A percentile compares a stretch with the other conserved stretches of the same genome.
Evolutionary conservation across 345 rosid species (phyloP).

Genomic region (Microcos paniculata): DNA sequence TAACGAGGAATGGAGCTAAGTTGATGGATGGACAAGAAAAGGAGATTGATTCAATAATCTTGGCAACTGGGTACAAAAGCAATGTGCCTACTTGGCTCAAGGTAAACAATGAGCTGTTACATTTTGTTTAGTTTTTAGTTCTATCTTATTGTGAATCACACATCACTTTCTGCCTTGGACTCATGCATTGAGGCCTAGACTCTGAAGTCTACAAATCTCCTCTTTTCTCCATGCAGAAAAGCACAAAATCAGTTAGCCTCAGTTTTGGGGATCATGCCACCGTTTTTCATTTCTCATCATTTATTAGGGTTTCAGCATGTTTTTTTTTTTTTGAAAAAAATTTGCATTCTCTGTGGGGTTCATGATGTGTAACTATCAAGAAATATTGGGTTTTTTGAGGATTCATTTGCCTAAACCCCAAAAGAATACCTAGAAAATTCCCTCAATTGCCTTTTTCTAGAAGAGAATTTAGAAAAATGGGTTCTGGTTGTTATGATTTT

Average conservation of each 20-base stretch:
- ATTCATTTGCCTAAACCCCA: neutral
- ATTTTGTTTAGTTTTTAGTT: conserved; percentile 31
- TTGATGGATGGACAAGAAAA: conserved; percentile 79
- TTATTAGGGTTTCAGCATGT: too few relatives aligned
- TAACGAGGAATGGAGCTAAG: conserved; percentile 62
- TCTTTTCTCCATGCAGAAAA: conserved; percentile 40
- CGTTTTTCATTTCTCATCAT: conserved; percentile 8
- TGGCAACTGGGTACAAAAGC: conserved; percentile 95
- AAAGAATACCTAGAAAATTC: neutral
- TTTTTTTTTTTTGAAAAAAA: too few relatives aligned
- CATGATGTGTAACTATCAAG: conserved; percentile 19
- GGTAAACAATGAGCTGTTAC: conserved; percentile 41
- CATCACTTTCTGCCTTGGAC: conserved; percentile 43
- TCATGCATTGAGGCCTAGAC: conserved; percentile 21
- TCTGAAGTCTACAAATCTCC: conserved; percentile 31
- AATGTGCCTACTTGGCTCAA: conserved; percentile 89
- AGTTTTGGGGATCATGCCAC: conserved; percentile 18
- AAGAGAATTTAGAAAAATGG: neutral
- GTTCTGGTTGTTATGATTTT: neutral
- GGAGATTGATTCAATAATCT: conserved; percentile 69
- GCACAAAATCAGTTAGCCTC: conserved; percentile 28
- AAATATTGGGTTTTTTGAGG: conserved; percentile 2
- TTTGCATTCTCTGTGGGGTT: too few relatives aligned
- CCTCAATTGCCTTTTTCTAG: neutral
- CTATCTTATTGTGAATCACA: conserved; percentile 40